A percentile compares a stretch with the other conserved stretches of the same genome.
These are phyloP conservation scores for Talaromyces sp. DNA, from an alignment of 2,329 filamentous ascomycete genomes.

Conservation along the genomic window DNA sequence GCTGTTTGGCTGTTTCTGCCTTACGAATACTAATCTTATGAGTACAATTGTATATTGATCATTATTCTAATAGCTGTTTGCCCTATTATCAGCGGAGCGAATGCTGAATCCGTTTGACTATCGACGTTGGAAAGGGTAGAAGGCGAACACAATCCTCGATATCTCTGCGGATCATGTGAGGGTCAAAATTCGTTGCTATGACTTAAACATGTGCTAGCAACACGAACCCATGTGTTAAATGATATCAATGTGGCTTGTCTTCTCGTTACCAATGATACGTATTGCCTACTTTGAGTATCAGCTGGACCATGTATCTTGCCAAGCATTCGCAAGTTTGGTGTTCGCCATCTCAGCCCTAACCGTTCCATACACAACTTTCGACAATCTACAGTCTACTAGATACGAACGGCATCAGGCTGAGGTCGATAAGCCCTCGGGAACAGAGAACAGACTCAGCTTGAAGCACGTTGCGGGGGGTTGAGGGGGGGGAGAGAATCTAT, in stretches of 20 bases:
- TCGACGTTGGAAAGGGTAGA: not conserved
- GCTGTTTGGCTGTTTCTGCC: not conserved
- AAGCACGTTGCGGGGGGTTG: not conserved
- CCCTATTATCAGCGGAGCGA: not conserved
- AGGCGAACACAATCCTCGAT: not conserved
- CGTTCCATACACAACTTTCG: not conserved
- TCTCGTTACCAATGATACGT: not conserved
- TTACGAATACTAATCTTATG: not conserved
- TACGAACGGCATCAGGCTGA: not conserved
- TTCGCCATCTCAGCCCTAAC: not conserved
- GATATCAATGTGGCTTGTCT: not conserved
- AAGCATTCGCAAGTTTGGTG: not conserved
- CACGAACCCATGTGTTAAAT: not conserved
- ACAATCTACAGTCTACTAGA: not conserved
- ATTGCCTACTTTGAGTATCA: not conserved
- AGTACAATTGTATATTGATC: not conserved
- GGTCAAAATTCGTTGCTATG: conserved; percentile 3
- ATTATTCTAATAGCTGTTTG: not conserved
- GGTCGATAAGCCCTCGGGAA: not conserved
- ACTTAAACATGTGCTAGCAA: conserved; percentile 1
- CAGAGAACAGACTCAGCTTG: not conserved
- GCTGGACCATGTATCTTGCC: not conserved
- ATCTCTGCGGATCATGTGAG: conserved; percentile 10
- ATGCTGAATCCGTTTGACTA: not conserved
- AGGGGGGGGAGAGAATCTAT: not conserved